Percentiles rank a stretch among this genome's conserved stretches.
These are phyloP conservation scores for Chalciporus pseudorubinellus DNA, from an alignment of 768 basidiomycete genomes.

Conservation along the genomic window DNA sequence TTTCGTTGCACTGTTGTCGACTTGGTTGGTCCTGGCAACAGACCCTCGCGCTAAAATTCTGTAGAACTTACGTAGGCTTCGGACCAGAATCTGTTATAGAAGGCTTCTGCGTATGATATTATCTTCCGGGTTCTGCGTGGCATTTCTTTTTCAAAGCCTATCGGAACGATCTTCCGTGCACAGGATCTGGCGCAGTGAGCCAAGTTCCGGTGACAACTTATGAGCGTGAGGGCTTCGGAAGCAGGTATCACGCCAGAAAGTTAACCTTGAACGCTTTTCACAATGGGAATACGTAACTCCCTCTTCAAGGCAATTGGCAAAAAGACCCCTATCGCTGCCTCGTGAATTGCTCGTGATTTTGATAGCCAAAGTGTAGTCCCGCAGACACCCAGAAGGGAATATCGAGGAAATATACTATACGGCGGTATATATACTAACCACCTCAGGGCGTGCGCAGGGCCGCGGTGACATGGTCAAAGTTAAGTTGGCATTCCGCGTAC, in stretches of 20 bases:
- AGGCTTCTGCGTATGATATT: no score
- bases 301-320: conserved; percentile 11
- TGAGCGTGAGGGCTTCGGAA: conserved; percentile 14
- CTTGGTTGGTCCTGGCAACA: conserved; percentile 9
- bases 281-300: conserved; percentile 21
- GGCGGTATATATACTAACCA: no score
- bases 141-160: no score
- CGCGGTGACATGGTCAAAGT: conserved; percentile 19
- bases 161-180: conserved; percentile 24
- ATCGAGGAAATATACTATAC: conserved; percentile 3
- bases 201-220: conserved; percentile 14
- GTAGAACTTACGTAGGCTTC: neutral
- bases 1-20: conserved; percentile 1
- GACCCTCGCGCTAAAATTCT: neutral
- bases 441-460: conserved; percentile 12
- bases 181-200: conserved; percentile 24
- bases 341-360: conserved; percentile 6
- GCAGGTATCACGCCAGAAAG: conserved; percentile 17
- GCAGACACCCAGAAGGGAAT: conserved; percentile 13
- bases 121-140: no score
- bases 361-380: neutral
- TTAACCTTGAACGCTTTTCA: conserved; percentile 26
- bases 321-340: conserved; percentile 23
- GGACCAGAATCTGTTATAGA: neutral
- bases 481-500: conserved; percentile 15